phyloP scores from a whole-genome alignment of 345 rosid species.

The Populus euphratica region DNA sequence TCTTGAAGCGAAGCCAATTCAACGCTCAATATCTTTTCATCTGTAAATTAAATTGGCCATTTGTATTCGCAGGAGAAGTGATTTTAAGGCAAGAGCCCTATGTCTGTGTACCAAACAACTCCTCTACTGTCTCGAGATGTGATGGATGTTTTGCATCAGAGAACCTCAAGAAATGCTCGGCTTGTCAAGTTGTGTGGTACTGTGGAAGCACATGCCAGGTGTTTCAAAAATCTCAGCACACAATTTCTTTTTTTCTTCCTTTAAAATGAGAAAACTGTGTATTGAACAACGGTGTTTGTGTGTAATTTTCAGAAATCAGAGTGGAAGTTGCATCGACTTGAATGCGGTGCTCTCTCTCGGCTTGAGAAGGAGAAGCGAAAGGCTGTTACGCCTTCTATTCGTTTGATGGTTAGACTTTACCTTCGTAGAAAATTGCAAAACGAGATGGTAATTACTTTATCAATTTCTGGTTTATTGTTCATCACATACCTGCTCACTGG shows the following conservation, averaged over 20 bases:
- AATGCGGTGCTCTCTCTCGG: constrained; percentile 64
- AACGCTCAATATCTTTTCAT: too few species aligned
- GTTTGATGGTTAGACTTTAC: constrained; percentile 72
- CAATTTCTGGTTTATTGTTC: not conserved
- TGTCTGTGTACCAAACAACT: constrained; percentile 54
- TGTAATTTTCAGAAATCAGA: constrained; percentile 56
- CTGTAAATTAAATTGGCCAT: not conserved
- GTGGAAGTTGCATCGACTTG: constrained; percentile 81
- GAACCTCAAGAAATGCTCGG: constrained; percentile 68
- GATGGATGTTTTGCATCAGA: constrained; percentile 55
- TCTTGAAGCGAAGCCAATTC: not conserved
- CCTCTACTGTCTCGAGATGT: constrained; percentile 45
- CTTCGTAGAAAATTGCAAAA: constrained; percentile 57
- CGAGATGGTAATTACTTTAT: constrained; percentile 50
- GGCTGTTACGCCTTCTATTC: constrained; percentile 66
- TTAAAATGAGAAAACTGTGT: not conserved
- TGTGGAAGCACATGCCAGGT: constrained; percentile 89
- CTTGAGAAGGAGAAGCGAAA: constrained; percentile 60
- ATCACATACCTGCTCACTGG: not conserved
- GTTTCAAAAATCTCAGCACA: not conserved
- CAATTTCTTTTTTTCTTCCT: not conserved
- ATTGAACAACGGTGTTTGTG: not conserved
- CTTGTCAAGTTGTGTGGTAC: constrained; percentile 69
- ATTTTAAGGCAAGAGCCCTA: constrained; percentile 75
- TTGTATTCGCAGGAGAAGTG: constrained; percentile 56